Evolutionary conservation across 2,329 filamentous ascomycete genomes (phyloP), one percentile per base, ranked within the genome.

Genomic region (Trichoderma breve): DNA sequence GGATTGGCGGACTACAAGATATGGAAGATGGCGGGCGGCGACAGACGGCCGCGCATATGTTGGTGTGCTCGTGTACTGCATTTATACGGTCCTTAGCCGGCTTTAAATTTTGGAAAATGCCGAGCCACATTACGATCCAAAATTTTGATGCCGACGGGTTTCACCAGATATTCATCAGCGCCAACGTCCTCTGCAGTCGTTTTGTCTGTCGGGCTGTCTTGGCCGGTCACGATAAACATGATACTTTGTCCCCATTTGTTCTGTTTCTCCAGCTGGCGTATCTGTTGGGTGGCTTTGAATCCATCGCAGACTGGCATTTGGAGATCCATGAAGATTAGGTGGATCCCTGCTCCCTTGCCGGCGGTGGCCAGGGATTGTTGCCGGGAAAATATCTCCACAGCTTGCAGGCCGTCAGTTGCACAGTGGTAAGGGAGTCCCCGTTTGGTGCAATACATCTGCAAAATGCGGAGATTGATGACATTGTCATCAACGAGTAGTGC

Each of bases 381-480:
- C 6, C 43, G 43, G 8, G 43, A 47, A 47, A 47, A 47, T 9
- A 47, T n/a, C n/a, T 47, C 43, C 43, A 47, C 43, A 47, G 43
- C 43, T 47, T 47, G 43, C 43, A 47, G 43, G 43, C 43, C 43
- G 3, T 47, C 43, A 21, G 43, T 21, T 4, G 61, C 61, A 6
- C 36, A 64, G 61, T 26, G 47, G 61, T 64, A 64, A 2, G 61
- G 61, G 5, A 64, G 26, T 32, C 39, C 61, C n/a, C 61, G 61
- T 64, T 64, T 64, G 36, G 36, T 64, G 61, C 61, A 64, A 9
- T 64, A 64, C 61, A 64, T 64, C 9, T 64, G 36, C 9, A 64
- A 32, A 24, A 51, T 64, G 15, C 61, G 61, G 39, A 64, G 61
- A 28, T 64, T 64, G 39, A 64, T 64, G 24, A 51, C 30, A 32